Conservation (phyloP, 805 yeast species). For the Kazachstania bromeliacearum region DNA sequence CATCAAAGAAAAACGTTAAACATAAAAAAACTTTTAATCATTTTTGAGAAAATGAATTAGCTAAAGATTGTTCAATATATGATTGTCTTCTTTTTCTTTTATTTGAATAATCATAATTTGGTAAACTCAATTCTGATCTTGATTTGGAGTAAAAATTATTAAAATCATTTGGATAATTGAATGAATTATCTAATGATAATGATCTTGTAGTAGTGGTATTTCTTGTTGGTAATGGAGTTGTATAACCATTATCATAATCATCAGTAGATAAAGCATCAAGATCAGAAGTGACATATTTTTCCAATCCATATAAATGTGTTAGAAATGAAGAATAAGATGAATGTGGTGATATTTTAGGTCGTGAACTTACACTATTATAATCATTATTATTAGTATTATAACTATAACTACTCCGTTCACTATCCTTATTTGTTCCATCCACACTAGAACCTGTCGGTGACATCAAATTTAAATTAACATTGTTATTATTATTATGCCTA, state of each 20-base stretch:
- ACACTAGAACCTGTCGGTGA: too few relatives aligned
- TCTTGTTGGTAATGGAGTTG: background rate
- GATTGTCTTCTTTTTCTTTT: slow-evolving; percentile 13
- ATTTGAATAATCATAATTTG: background rate
- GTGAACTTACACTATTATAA: background rate
- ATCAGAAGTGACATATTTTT: slow-evolving; percentile 22
- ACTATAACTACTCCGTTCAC: background rate
- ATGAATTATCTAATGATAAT: background rate
- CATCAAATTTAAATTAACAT: background rate
- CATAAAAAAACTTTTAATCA: background rate
- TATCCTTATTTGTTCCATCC: too few relatives aligned
- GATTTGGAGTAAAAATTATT: slow-evolving; percentile 2
- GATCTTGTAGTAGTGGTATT: background rate
- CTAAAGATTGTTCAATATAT: slow-evolving; percentile 16
- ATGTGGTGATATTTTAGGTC: slow-evolving; percentile 8
- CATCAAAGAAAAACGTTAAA: too few relatives aligned
- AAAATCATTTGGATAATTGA: background rate
- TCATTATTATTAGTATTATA: background rate
- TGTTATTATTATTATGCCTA: background rate
- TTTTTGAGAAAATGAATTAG: slow-evolving; percentile 12
- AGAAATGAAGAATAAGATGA: slow-evolving; percentile 18
- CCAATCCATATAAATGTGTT: slow-evolving; percentile 23
- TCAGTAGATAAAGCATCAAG: slow-evolving; percentile 18
- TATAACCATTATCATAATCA: background rate
- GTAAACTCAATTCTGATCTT: slow-evolving; percentile 5